A percentile compares a stretch with the other conserved stretches of the same genome.
Evolutionary conservation across 2,329 filamentous ascomycete genomes (phyloP).

Genomic region (Chaetothyriales sp.): DNA sequence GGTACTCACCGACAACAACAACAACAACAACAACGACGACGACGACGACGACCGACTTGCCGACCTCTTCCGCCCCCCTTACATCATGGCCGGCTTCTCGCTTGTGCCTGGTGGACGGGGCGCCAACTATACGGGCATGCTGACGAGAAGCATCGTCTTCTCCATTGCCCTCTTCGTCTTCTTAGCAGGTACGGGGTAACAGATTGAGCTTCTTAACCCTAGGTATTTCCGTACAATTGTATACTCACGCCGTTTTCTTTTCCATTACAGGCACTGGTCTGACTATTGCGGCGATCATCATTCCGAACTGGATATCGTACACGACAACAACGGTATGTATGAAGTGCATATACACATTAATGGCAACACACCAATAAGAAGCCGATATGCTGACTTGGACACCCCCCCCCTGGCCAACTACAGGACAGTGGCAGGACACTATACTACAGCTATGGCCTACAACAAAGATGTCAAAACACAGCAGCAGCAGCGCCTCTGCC

Average conservation of each 20-base stretch:
- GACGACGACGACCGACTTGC: not conserved
- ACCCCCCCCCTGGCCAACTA: too few relatives aligned
- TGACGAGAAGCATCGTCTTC: conserved; percentile 36
- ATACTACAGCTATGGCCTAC: conserved; percentile 59
- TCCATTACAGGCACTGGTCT: conserved; percentile 26
- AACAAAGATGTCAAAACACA: conserved; percentile 48
- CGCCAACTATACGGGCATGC: conserved; percentile 32
- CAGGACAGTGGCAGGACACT: conserved; percentile 32
- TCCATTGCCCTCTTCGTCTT: conserved; percentile 29
- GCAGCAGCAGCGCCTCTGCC: conserved; percentile 4
- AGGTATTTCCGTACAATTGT: not conserved
- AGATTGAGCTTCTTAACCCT: not conserved
- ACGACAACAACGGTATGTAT: conserved; percentile 27
- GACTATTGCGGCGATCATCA: conserved; percentile 31
- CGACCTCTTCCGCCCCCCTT: too few relatives aligned
- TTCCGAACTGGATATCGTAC: conserved; percentile 35
- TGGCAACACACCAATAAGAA: not conserved
- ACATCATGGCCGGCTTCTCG: conserved; percentile 26
- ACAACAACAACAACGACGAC: too few relatives aligned
- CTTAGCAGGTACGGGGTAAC: conserved; percentile 24
- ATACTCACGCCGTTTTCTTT: not conserved
- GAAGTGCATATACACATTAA: too few relatives aligned
- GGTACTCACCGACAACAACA: too few relatives aligned
- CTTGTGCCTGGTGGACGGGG: conserved; percentile 29
- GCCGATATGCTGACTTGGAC: conserved; percentile 1